These are phyloP conservation scores for Microdochium bolleyi DNA, from an alignment of 2,329 filamentous ascomycete genomes.

Conservation along the genomic window DNA sequence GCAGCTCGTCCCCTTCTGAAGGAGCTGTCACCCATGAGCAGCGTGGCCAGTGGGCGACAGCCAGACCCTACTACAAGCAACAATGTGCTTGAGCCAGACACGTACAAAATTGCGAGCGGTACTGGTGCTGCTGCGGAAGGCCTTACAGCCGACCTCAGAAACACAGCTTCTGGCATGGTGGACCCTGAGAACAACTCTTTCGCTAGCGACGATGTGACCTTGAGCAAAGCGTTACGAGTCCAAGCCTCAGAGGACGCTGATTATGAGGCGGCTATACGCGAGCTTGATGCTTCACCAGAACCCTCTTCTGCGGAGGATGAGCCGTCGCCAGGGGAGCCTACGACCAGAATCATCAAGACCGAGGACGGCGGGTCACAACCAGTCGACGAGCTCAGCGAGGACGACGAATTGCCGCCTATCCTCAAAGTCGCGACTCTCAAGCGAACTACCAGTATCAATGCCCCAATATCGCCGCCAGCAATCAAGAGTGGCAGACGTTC, in stretches of 20 bases:
- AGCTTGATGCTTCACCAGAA: slow-evolving; percentile 22
- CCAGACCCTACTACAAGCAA: slow-evolving; percentile 33
- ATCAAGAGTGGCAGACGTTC: background rate
- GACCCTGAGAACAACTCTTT: slow-evolving; percentile 3
- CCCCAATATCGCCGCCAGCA: slow-evolving; percentile 6
- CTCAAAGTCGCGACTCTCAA: slow-evolving; percentile 4
- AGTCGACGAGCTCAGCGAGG: background rate
- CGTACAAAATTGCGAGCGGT: slow-evolving; percentile 9
- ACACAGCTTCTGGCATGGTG: background rate
- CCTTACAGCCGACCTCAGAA: background rate
- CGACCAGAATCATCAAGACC: slow-evolving; percentile 9
- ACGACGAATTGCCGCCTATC: background rate
- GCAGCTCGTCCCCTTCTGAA: slow-evolving; percentile 20
- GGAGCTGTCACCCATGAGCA: slow-evolving; percentile 28
- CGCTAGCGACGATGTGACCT: slow-evolving; percentile 14
- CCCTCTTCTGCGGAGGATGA: background rate
- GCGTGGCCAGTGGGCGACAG: slow-evolving; percentile 39
- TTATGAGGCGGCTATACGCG: slow-evolving; percentile 36
- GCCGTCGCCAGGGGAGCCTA: background rate
- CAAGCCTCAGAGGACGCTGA: slow-evolving; percentile 20
- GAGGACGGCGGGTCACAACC: slow-evolving; percentile 2
- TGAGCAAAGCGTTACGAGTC: slow-evolving; percentile 11
- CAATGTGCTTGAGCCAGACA: slow-evolving; percentile 15
- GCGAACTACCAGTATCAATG: slow-evolving; percentile 12
- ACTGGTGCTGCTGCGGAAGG: slow-evolving; percentile 4